A percentile compares a stretch with the other conserved stretches of the same genome.
These are phyloP conservation scores for Tuber magnatum DNA, from an alignment of 495 filamentous ascomycete genomes.

Conservation along the genomic window DNA sequence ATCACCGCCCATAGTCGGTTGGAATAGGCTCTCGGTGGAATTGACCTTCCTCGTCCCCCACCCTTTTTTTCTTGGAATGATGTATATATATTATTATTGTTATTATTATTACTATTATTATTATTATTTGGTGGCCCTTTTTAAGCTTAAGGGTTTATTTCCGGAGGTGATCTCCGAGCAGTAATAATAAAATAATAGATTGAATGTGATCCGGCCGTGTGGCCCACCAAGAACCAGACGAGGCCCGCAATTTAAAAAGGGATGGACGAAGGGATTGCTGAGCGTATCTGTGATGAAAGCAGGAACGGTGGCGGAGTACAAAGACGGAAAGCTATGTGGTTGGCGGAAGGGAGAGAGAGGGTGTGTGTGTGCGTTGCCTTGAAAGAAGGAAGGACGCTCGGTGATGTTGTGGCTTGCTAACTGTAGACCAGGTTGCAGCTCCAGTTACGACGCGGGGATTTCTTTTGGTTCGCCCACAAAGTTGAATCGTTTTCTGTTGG, in stretches of 20 bases:
- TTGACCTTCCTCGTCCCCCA: not conserved
- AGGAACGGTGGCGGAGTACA: not conserved
- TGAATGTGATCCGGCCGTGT: not conserved
- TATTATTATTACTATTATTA: too few species aligned
- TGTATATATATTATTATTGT: too few species aligned
- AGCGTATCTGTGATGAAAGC: not conserved
- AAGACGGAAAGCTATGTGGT: not conserved
- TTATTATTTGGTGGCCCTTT: not conserved
- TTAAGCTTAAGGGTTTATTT: not conserved
- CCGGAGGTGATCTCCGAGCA: not conserved
- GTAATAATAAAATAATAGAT: not conserved
- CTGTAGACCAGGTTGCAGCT: not conserved
- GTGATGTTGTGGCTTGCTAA: slow-evolving; percentile 4
- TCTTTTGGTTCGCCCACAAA: slow-evolving; percentile 2
- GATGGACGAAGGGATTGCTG: not conserved
- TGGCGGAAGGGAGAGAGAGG: not conserved
- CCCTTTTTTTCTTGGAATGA: not conserved
- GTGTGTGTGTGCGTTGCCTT: not conserved
- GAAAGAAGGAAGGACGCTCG: not conserved
- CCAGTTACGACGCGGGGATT: not conserved
- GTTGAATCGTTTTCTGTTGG: not conserved
- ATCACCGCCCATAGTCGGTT: not conserved
- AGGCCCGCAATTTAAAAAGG: not conserved
- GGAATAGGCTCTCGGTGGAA: not conserved
- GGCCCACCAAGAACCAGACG: not conserved